phyloP scores from a whole-genome alignment of 106 monocot genomes.

The Ottelia alismoides region DNA sequence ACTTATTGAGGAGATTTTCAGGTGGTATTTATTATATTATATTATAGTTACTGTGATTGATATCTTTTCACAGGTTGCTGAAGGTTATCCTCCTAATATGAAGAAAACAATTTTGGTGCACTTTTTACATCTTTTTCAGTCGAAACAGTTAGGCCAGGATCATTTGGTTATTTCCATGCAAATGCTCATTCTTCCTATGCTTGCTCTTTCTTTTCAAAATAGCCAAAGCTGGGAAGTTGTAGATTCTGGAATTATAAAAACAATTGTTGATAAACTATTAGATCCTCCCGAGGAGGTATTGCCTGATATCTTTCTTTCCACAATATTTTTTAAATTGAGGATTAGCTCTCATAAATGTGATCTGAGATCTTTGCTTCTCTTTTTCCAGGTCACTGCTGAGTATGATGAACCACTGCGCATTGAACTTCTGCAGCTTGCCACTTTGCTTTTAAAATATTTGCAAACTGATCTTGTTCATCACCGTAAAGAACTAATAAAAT shows the following conservation, averaged over 20 bases:
- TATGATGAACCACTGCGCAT: constrained; percentile 97
- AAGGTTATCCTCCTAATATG: constrained; percentile 83
- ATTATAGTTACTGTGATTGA: background rate
- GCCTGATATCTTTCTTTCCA: background rate
- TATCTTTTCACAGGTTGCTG: constrained; percentile 56
- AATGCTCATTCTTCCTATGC: constrained; percentile 94
- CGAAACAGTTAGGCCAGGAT: constrained; percentile 83
- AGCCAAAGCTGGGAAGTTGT: constrained; percentile 93
- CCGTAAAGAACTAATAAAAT: constrained; percentile 95
- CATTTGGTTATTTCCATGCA: constrained; percentile 98
- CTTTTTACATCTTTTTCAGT: constrained; percentile 81
- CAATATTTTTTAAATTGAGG: too few relatives aligned
- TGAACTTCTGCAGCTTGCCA: constrained; percentile 94
- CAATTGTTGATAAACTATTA: constrained; percentile 95
- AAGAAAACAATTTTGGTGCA: constrained; percentile 86
- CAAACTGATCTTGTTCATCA: constrained; percentile 93
- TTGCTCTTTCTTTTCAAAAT: constrained; percentile 89
- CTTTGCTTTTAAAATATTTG: constrained; percentile 88
- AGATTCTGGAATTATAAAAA: constrained; percentile 77
- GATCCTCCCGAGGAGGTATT: constrained; percentile 98
- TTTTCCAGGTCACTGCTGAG: constrained; percentile 76
- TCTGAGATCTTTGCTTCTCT: too few relatives aligned
- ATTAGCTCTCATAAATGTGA: too few relatives aligned
- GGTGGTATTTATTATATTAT: too few relatives aligned
- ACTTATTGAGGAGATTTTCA: too few relatives aligned